Base-by-base conservation (phyloP, 495 filamentous ascomycete species). In the Recurvomyces mirabilis region DNA sequence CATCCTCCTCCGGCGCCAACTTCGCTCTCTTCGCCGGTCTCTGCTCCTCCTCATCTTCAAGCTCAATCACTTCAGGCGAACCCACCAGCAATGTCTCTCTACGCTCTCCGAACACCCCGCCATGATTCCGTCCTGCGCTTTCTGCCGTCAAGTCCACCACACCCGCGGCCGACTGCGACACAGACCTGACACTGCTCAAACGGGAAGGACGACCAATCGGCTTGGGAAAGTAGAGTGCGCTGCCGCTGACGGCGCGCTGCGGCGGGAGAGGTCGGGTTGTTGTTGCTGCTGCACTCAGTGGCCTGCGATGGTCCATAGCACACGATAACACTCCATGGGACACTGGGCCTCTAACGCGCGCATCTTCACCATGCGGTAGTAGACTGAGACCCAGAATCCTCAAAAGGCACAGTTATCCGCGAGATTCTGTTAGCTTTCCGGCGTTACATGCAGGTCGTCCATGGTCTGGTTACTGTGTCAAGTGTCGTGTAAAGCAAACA, bases 161-260 rank as follows among this genome's bases (percentile, higher is more conserved):
- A n/a, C 21, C 15, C 3, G 25, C 26, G n/a, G n/a, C n/a, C 11
- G 51, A 41, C 46, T 54, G 51, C 13, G 51, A 54, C 13, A 35
- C 46, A 9, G 51, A 49, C 12, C 51, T 34, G 9, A 46, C 51
- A 14, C n/a, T 45, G 46, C 40, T 54, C 36, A 49, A 36, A 20
- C 40, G 46, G 7, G 51, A 49, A 10, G 51, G 51, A 18, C n/a
- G 37, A 2, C 18, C 14, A 15, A 34, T 14, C n/a, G 14, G 40
- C 18, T 38, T 38, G 25, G 39, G 10, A 23, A 33, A 28, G 28
- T 44, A 34, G 9, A 47, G 29, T 18, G 36, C 35, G 14, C 18
- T 19, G n/a, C 51, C 26, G 5, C 46, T 37, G 30, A 46, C 40
- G n/a, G 50, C 24, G 7, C 51, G 51, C 40, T 54, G 45, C 9